These are phyloP conservation scores for Podila minutissima DNA, from an alignment of 192 early-diverging fungal species.

Conservation along the genomic window DNA sequence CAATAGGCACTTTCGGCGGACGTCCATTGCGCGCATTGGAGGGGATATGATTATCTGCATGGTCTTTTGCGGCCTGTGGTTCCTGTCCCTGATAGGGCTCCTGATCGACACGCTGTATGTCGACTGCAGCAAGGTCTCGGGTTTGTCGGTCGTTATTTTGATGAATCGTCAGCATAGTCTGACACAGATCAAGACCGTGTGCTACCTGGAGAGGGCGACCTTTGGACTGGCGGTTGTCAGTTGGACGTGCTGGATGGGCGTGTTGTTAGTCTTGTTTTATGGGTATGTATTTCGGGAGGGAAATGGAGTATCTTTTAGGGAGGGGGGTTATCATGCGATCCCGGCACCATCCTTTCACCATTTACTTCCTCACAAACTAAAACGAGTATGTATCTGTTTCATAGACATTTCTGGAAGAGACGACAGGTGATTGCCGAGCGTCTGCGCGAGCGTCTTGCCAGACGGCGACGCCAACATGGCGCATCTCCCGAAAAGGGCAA, in stretches of 20 bases:
- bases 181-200: slow-evolving; percentile 17
- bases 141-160: slow-evolving; percentile 16
- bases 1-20: slow-evolving; percentile 32
- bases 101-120: slow-evolving; percentile 41
- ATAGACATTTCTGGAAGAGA: slow-evolving; percentile 50
- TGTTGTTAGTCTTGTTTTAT: slow-evolving; percentile 36
- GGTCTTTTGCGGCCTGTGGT: slow-evolving; percentile 47
- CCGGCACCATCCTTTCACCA: not conserved
- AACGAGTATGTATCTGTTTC: no score
- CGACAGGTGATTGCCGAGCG: slow-evolving; percentile 32
- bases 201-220: slow-evolving; percentile 38
- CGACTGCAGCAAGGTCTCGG: slow-evolving; percentile 26
- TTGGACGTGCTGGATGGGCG: slow-evolving; percentile 51
- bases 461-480: slow-evolving; percentile 1
- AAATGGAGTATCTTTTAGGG: no score
- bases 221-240: slow-evolving; percentile 32
- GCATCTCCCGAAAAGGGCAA: not conserved
- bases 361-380: not conserved
- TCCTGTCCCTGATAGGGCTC: slow-evolving; percentile 29
- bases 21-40: slow-evolving; percentile 33
- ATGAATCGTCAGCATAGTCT: slow-evolving; percentile 5
- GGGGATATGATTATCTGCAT: slow-evolving; percentile 47
- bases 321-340: not conserved
- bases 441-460: slow-evolving; percentile 16
- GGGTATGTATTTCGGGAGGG: slow-evolving; percentile 19